A percentile compares a stretch with the other conserved stretches of the same genome.
Evolutionary conservation across 2,329 filamentous ascomycete genomes (phyloP).

Genomic region (Simplicillium sp.): DNA sequence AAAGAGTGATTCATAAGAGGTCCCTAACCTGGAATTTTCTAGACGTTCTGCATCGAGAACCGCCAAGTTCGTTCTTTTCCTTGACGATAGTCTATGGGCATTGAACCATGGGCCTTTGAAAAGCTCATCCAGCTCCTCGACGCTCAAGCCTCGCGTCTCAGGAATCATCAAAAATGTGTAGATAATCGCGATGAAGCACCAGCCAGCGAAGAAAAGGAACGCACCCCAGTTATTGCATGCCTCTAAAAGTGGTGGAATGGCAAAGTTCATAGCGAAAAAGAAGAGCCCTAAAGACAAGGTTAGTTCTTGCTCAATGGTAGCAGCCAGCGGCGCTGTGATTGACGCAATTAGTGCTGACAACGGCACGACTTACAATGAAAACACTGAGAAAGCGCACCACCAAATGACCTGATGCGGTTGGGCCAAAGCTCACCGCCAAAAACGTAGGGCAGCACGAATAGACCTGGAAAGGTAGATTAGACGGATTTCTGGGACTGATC

Average conservation of each 20-base stretch:
- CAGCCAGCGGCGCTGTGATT: too few relatives aligned
- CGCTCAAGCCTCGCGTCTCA: constrained; percentile 24
- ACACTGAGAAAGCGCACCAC: constrained; percentile 21
- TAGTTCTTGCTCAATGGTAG: constrained; percentile 4
- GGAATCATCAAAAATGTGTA: constrained; percentile 30
- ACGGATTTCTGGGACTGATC: background rate
- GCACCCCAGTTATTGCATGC: constrained; percentile 29
- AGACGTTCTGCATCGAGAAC: background rate
- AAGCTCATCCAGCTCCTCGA: constrained; percentile 27
- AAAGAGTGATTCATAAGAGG: background rate
- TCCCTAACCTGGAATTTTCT: background rate
- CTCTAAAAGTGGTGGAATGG: constrained; percentile 21
- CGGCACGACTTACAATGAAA: constrained; percentile 23
- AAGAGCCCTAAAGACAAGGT: constrained; percentile 27
- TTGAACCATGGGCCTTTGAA: constrained; percentile 21
- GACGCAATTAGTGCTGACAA: constrained; percentile 11
- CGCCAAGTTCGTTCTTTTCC: background rate
- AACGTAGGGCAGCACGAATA: constrained; percentile 30
- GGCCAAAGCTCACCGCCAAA: constrained; percentile 35
- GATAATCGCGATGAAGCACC: constrained; percentile 23
- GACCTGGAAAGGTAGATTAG: constrained; percentile 17
- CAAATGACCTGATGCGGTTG: constrained; percentile 33
- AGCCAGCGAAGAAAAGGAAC: constrained; percentile 30
- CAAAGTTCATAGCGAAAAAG: constrained; percentile 25
- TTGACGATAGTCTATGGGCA: constrained; percentile 1